These are phyloP conservation scores for Auricularia sp. DNA, from an alignment of 768 basidiomycete species.

Conservation along the genomic window DNA sequence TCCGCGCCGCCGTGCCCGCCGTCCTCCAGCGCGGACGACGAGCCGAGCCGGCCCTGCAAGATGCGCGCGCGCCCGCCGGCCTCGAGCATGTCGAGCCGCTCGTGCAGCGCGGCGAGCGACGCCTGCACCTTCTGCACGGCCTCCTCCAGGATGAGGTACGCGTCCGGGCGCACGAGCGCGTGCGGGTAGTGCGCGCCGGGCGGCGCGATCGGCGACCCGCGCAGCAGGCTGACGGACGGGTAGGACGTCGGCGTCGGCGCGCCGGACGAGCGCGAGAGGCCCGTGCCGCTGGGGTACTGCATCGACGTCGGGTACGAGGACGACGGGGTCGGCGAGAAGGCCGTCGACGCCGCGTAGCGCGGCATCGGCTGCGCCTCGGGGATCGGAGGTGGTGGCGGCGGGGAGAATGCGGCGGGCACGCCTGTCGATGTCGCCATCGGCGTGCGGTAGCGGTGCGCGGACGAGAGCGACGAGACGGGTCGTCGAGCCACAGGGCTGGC, in stretches of 20 bases:
- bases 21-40: background rate
- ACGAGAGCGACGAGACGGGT: constrained; percentile 70
- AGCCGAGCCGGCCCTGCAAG: background rate
- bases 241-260: background rate
- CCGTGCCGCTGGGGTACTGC: background rate
- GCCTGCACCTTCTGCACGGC: constrained; percentile 74
- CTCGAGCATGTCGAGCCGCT: constrained; percentile 58
- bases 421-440: constrained; percentile 38
- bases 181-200: background rate
- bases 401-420: constrained; percentile 1
- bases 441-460: constrained; percentile 61
- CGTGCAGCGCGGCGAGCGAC: constrained; percentile 70
- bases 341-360: background rate
- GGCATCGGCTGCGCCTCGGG: background rate
- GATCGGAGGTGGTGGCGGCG: background rate
- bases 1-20: background rate
- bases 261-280: background rate
- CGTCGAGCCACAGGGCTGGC: constrained; percentile 21
- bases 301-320: background rate
- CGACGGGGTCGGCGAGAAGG: background rate
- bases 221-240: background rate
- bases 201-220: background rate
- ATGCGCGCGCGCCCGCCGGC: background rate
- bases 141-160: constrained; percentile 44
- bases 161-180: constrained; percentile 11